Evolutionary conservation across 345 rosid genomes (phyloP).

Genomic region (Gossypium arboreum): DNA sequence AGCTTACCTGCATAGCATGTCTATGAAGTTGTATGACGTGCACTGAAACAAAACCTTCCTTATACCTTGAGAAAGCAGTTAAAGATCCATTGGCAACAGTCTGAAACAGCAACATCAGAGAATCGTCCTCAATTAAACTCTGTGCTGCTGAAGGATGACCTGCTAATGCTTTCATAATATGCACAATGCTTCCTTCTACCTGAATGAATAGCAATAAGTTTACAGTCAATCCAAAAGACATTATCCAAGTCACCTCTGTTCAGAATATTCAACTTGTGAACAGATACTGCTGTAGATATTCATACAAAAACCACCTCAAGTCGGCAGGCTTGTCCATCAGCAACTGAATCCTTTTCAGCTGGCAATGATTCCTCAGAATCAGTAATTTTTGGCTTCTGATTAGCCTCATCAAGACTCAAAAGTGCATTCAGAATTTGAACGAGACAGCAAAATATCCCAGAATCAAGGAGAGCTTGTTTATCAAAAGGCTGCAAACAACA

Average conservation of each 20-base stretch:
- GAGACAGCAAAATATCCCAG: slow-evolving; percentile 97
- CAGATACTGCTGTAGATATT: not conserved
- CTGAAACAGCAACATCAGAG: slow-evolving; percentile 78
- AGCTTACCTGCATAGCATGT: slow-evolving; percentile 97
- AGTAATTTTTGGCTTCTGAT: slow-evolving; percentile 29
- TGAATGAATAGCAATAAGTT: slow-evolving; percentile 29
- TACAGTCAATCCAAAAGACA: slow-evolving; percentile 10
- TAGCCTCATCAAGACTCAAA: slow-evolving; percentile 52
- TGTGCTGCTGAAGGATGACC: slow-evolving; percentile 91
- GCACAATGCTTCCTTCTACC: slow-evolving; percentile 96
- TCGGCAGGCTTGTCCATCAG: slow-evolving; percentile 46
- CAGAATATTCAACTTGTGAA: not conserved
- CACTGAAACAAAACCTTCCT: slow-evolving; percentile 74
- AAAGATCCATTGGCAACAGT: slow-evolving; percentile 88
- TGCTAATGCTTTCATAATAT: slow-evolving; percentile 96
- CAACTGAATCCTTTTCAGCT: slow-evolving; percentile 40
- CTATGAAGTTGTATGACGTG: slow-evolving; percentile 92
- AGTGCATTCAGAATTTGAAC: slow-evolving; percentile 76
- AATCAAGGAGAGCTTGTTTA: slow-evolving; percentile 95
- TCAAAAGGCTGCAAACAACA: slow-evolving; percentile 75
- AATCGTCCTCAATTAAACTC: slow-evolving; percentile 95
- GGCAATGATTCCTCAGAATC: slow-evolving; percentile 32
- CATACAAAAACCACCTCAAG: slow-evolving; percentile 64
- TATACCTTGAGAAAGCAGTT: slow-evolving; percentile 61
- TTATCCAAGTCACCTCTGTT: slow-evolving; percentile 1